Evolutionary conservation across 2,329 filamentous ascomycete genomes (phyloP).

Genomic region (Sarocladium brachiariae): DNA sequence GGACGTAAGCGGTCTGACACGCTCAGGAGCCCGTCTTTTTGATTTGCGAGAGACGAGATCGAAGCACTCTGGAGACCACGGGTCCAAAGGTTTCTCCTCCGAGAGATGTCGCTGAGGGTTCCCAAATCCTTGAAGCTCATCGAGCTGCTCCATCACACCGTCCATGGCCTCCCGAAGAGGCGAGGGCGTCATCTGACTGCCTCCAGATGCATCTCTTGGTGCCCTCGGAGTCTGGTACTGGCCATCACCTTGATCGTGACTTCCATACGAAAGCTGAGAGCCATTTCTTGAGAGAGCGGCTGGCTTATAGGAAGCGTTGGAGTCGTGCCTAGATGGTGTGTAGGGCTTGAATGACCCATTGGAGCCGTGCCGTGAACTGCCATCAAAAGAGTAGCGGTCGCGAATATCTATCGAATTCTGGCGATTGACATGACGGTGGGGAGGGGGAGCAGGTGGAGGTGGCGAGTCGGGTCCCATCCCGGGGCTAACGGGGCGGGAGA

Average conservation of each 20-base stretch:
- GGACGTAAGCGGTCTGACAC: constrained; percentile 57
- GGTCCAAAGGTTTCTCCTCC: constrained; percentile 50
- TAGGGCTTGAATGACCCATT: constrained; percentile 28
- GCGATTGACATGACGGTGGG: constrained; percentile 61
- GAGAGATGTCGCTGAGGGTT: background rate
- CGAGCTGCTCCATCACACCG: constrained; percentile 90
- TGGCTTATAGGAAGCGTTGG: constrained; percentile 27
- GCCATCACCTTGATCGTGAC: constrained; percentile 20
- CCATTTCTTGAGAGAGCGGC: constrained; percentile 28
- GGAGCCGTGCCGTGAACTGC: constrained; percentile 26
- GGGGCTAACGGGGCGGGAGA: constrained; percentile 18
- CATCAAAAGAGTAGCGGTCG: constrained; percentile 12
- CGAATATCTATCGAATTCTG: constrained; percentile 10
- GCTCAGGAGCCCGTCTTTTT: constrained; percentile 19
- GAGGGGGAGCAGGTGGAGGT: constrained; percentile 42
- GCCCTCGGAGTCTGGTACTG: constrained; percentile 46
- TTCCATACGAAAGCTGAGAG: constrained; percentile 31
- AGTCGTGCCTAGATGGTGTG: constrained; percentile 27
- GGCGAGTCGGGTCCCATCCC: constrained; percentile 14
- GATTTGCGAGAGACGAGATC: constrained; percentile 39
- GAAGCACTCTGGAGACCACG: constrained; percentile 91
- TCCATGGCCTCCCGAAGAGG: constrained; percentile 94
- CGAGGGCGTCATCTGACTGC: constrained; percentile 72
- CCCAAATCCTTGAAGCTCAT: constrained; percentile 57
- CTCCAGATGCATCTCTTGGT: constrained; percentile 51